Base-by-base conservation (phyloP, 108 stramenopile species). In the Discostella stelligeroides region DNA sequence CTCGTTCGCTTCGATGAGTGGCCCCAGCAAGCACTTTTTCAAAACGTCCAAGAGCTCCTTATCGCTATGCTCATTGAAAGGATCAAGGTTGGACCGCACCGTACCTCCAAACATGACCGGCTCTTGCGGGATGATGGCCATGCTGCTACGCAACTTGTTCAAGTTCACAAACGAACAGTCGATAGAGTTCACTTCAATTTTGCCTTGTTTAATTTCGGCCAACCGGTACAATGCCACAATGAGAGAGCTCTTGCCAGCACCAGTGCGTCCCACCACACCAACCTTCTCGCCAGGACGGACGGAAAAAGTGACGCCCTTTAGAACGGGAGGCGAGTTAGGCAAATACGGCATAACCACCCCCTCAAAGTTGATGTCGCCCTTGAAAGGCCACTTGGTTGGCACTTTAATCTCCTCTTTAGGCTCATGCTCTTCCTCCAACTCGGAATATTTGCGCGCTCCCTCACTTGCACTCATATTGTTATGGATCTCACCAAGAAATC, bases 201-300 rank as follows among this genome's bases (percentile, higher is more conserved):
- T 60, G 25, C 68, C 68, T 14, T 42, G 48, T 46, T 39, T 51
- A 21, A 64, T 67, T 42, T 89, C 87, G 23, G 84, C 63, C 45
- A 90, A 42, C 20, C 90, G 83, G 40, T 88, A 84, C 18, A 92
- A 68, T 12, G 73, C 72, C 43, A 70, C 51, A 40, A 92, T 39
- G 51, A 75, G 23, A 46, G 54, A 58, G 7, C 29, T 37, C 43
- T 75, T 75, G 25, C 74, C 74, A 20, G 47, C 49, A 11, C 74
- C 74, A 2, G 74, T 89, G 80, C 62, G 71, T 7, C 88, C 68
- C 9, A 50, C 47, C 20, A 68, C 50, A 24, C 60, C 60, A 40
- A 62, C 60, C 42, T 42, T 21, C 41, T 62, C 39, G 40, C 60
- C 60, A 21, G 39, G 20, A 25, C 20, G 20, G 41, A 62, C 6